Evolutionary conservation across 768 basidiomycete genomes (phyloP).

Genomic region (Suillus bovinus): DNA sequence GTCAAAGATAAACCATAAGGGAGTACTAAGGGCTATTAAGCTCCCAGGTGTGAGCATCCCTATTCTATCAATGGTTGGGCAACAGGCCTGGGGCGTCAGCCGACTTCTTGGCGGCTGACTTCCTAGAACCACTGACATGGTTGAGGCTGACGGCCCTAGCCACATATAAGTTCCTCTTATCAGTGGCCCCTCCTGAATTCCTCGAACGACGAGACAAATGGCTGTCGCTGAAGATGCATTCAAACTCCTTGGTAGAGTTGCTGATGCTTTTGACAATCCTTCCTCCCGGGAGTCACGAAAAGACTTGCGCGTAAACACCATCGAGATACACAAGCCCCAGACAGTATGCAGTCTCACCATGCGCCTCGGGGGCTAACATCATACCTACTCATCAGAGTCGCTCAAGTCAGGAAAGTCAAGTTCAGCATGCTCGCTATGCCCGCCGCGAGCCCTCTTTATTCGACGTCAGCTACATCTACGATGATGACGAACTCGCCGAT

Average conservation of each 20-base stretch:
- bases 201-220: background rate
- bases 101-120: background rate
- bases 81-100: background rate
- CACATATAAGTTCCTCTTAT: background rate
- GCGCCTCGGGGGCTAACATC: background rate
- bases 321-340: conserved; percentile 22
- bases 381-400: conserved; percentile 13
- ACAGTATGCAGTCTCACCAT: conserved; percentile 18
- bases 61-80: background rate
- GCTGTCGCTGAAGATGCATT: conserved; percentile 18
- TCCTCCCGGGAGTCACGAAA: conserved; percentile 20
- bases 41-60: background rate
- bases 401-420: conserved; percentile 19
- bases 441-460: conserved; percentile 14
- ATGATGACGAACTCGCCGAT: conserved; percentile 20
- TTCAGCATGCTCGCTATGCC: conserved; percentile 3
- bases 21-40: no score
- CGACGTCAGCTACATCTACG: conserved; percentile 18
- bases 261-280: conserved; percentile 32
- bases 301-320: conserved; percentile 22
- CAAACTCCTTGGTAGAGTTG: conserved; percentile 27
- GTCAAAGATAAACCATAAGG: no score
- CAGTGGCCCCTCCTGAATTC: background rate
- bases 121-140: background rate
- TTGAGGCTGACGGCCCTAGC: background rate